Evolutionary conservation across 176 grass and related monocot species (phyloP).

Genomic region (Sorghum bicolor): Sorghum_bicolor_NCBIv3 NC_012875.2:48646501-48647000

Average conservation of each 20-base stretch:
- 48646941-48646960: not conserved
- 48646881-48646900: slow-evolving; percentile 17
- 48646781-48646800: slow-evolving; percentile 59
- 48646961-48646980: slow-evolving; percentile 13
- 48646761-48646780: slow-evolving; percentile 49
- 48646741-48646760: slow-evolving; percentile 44
- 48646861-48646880: slow-evolving; percentile 25
- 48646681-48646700: slow-evolving; percentile 2
- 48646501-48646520: slow-evolving; percentile 81
- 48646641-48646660: slow-evolving; percentile 18
- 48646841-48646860: slow-evolving; percentile 38
- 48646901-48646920: slow-evolving; percentile 78
- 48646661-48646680: not conserved
- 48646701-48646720: slow-evolving; percentile 30
- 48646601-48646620: slow-evolving; percentile 41
- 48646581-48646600: slow-evolving; percentile 39
- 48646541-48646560: slow-evolving; percentile 74
- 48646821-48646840: slow-evolving; percentile 39
- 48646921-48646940: slow-evolving; percentile 44
- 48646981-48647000: not conserved
- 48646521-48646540: slow-evolving; percentile 90
- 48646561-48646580: slow-evolving; percentile 61
- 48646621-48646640: slow-evolving; percentile 32
- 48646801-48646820: slow-evolving; percentile 64
- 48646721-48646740: slow-evolving; percentile 38